Percentiles rank a stretch among this genome's conserved stretches.
These are phyloP conservation scores for Rhynchosporium agropyri DNA, from an alignment of 2,329 filamentous ascomycete species.

Conservation along the genomic window DNA sequence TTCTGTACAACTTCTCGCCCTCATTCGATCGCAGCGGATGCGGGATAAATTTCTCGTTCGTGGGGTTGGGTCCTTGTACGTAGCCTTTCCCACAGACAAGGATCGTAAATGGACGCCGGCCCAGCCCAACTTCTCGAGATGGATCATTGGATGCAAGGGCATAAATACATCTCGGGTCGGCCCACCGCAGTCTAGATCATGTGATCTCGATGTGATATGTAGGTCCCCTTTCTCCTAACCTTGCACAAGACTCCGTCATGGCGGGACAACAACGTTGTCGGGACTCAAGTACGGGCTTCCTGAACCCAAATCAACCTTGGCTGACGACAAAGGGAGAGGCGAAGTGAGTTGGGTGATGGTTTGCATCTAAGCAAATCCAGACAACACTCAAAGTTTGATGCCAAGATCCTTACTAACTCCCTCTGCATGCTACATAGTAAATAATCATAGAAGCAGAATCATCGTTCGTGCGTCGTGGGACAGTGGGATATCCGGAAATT, in stretches of 20 bases:
- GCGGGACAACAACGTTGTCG: background rate
- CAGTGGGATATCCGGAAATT: background rate
- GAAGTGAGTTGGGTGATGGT: background rate
- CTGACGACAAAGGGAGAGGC: background rate
- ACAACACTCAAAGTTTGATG: background rate
- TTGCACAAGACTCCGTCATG: background rate
- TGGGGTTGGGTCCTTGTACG: no score
- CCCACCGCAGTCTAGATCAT: slow-evolving; percentile 7
- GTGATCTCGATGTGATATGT: background rate
- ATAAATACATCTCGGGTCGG: background rate
- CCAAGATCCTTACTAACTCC: background rate
- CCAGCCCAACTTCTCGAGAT: no score
- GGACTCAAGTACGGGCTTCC: background rate
- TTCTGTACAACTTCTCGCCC: no score
- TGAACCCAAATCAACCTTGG: background rate
- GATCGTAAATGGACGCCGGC: no score
- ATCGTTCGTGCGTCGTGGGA: background rate
- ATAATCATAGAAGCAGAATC: background rate
- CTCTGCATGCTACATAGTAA: background rate
- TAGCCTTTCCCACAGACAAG: no score
- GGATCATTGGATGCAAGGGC: background rate
- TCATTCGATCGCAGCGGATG: no score
- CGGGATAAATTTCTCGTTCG: no score
- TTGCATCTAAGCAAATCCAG: background rate
- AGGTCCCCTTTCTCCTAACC: background rate